Conservation (phyloP, 2,329 filamentous ascomycete genomes). For the Leptographium lundbergii region DNA sequence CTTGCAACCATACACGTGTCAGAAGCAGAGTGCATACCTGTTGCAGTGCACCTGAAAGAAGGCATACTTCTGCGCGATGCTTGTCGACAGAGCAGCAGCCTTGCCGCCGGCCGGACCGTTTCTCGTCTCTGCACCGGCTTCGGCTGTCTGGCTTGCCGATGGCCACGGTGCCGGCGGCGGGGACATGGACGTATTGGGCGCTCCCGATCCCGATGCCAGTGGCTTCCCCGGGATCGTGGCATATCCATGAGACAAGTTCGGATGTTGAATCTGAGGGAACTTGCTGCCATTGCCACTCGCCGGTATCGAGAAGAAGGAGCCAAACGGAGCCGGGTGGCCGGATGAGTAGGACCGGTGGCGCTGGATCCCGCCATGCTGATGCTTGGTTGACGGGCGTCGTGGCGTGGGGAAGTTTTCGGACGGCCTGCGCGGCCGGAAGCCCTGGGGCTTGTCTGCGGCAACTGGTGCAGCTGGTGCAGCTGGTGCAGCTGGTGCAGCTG, state of each 20-base stretch:
- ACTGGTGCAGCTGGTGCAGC: constrained; percentile 14
- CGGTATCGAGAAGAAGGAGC: constrained; percentile 11
- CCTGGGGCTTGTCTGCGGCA: constrained; percentile 35
- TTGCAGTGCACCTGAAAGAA: constrained; percentile 43
- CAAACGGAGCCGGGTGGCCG: constrained; percentile 16
- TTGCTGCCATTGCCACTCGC: constrained; percentile 4
- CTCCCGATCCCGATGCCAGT: background rate
- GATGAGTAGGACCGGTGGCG: constrained; percentile 12
- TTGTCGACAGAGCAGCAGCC: constrained; percentile 3
- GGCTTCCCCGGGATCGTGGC: constrained; percentile 6
- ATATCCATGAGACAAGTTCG: constrained; percentile 12
- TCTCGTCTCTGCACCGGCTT: background rate
- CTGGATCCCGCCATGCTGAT: constrained; percentile 2
- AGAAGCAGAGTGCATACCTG: constrained; percentile 36
- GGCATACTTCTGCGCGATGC: constrained; percentile 33
- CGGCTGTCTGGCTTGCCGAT: background rate
- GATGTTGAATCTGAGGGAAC: constrained; percentile 14
- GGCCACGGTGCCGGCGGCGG: background rate
- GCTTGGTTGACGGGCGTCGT: constrained; percentile 5
- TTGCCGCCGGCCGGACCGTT: background rate
- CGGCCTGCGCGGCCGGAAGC: constrained; percentile 36
- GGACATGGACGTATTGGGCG: background rate
- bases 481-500: constrained; percentile 17
- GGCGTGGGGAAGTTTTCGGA: constrained; percentile 13
- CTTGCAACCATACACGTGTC: background rate